Base-by-base conservation (phyloP, 2,329 filamentous ascomycete genomes). In the Beauveria caledonica region DNA sequence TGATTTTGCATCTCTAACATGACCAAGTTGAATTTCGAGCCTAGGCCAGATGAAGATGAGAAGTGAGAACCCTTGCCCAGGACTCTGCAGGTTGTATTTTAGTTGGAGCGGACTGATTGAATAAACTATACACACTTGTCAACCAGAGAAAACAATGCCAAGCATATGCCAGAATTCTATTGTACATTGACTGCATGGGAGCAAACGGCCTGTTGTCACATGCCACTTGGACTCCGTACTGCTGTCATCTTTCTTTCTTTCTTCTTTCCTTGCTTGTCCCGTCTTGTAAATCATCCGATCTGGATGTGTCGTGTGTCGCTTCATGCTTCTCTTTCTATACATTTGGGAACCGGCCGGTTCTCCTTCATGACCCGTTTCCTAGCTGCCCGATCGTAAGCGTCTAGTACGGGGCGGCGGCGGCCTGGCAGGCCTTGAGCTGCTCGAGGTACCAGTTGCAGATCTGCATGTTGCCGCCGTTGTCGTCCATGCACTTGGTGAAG, bases 361-460 rank as follows among this genome's bases (percentile, higher is more conserved):
- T 33, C n/a, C 27, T 19, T 45, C 44, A 21, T 42, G 7, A 11
- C n/a, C 9, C 25, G 44, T 56, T 4, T 0, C 9, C 5, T 27
- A 13, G 11, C 13, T 36, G 5, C 8, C 4, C n/a, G 7, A 2
- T n/a, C 27, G 21, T 11, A 2, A 2, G 7, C 1, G 23, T 62
- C 72, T 85, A 90, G 78, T 90, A 90, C 68, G 79, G 85, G 75
- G 80, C 85, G 60, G 89, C 87, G 68, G 90, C 89, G 65, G 84
- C 78, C 80, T 93, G 89, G 82, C 89, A 93, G 60, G 89, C 88
- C 82, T 92, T 93, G 76, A 99, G 82, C 84, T 99, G 93, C 75
- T 99, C 94, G 69, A 99, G 79, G 76, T 99, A 99, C 92, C 93
- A 99, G 67, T 89, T 89, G 80, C 94, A 99, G 72, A 97, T 95